phyloP scores from a whole-genome alignment of 2,329 filamentous ascomycete genomes.

The Emericellopsis cladophorae region DNA sequence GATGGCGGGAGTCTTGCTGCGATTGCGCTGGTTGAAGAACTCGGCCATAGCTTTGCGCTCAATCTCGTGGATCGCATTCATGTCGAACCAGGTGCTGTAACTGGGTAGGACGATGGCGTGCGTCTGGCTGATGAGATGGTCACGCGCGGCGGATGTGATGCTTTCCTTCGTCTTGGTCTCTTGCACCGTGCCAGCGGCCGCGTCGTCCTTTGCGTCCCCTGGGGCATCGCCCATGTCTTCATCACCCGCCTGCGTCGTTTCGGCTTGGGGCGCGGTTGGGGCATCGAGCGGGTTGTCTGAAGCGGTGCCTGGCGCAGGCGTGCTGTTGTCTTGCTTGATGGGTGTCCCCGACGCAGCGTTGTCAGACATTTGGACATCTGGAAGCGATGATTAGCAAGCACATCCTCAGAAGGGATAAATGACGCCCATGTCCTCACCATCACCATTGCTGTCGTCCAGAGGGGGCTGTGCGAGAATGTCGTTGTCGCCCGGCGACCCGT shows the following conservation, averaged over 20 bases:
- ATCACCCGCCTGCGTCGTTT: slow-evolving; percentile 51
- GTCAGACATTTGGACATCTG: slow-evolving; percentile 55
- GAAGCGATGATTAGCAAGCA: background rate
- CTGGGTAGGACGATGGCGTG: slow-evolving; percentile 94
- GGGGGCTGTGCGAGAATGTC: slow-evolving; percentile 42
- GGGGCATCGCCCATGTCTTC: slow-evolving; percentile 68
- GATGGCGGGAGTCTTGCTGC: slow-evolving; percentile 92
- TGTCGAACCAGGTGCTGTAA: slow-evolving; percentile 98
- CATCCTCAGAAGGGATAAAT: background rate
- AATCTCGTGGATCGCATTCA: slow-evolving; percentile 81
- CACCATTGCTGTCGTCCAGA: slow-evolving; percentile 29
- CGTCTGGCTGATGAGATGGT: slow-evolving; percentile 85
- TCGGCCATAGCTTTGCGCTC: slow-evolving; percentile 93
- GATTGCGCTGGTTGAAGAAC: slow-evolving; percentile 97
- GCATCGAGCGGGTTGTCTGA: slow-evolving; percentile 58
- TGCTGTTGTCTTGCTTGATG: slow-evolving; percentile 49
- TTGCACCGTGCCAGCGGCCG: slow-evolving; percentile 23
- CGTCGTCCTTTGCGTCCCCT: slow-evolving; percentile 36
- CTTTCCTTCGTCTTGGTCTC: slow-evolving; percentile 65
- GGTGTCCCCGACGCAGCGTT: slow-evolving; percentile 37
- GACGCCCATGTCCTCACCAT: slow-evolving; percentile 27
- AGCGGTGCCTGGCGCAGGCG: slow-evolving; percentile 37
- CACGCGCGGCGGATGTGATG: slow-evolving; percentile 75
- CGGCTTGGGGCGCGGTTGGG: slow-evolving; percentile 42
- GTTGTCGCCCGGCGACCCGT: slow-evolving; percentile 44